Conservation (phyloP, 1,284 basidiomycete genomes). For the Moesziomyces globuligerus region DNA sequence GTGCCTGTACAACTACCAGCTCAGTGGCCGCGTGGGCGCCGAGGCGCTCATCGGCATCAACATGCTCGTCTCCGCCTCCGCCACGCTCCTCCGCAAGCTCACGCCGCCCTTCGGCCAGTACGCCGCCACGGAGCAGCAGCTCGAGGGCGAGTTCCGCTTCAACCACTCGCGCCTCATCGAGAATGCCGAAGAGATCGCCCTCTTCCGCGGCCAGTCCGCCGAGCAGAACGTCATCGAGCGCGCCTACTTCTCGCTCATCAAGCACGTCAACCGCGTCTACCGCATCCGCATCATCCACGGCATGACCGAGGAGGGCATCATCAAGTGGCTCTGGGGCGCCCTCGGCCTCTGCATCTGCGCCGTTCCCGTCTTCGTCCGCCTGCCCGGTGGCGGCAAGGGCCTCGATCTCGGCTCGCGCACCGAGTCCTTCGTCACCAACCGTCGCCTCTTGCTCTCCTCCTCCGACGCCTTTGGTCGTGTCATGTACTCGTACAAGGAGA, state of each 20-base stretch:
- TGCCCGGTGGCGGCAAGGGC: constrained; percentile 73
- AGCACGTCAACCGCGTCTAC: constrained; percentile 87
- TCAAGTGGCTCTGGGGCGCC: constrained; percentile 96
- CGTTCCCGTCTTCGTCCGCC: constrained; percentile 89
- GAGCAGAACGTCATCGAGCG: constrained; percentile 94
- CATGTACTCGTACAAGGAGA: constrained; percentile 94
- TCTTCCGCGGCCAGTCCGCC: constrained; percentile 87
- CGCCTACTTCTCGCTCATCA: constrained; percentile 86
- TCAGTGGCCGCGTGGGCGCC: constrained; percentile 91
- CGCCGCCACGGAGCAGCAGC: constrained; percentile 75
- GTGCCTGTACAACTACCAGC: constrained; percentile 92
- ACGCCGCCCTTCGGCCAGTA: constrained; percentile 96
- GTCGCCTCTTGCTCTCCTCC: constrained; percentile 80
- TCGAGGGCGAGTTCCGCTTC: constrained; percentile 89
- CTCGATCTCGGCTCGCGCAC: constrained; percentile 65
- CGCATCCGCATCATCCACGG: constrained; percentile 87
- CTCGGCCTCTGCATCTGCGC: constrained; percentile 92
- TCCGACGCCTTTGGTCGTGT: constrained; percentile 74
- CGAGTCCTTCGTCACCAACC: constrained; percentile 84
- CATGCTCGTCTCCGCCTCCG: constrained; percentile 77
- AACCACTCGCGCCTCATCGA: constrained; percentile 92
- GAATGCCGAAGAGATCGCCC: constrained; percentile 91
- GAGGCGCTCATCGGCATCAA: constrained; percentile 89
- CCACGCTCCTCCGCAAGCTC: constrained; percentile 54
- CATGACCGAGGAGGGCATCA: constrained; percentile 83